phyloP scores from a whole-genome alignment of 2,329 filamentous ascomycete genomes.

The Blastomyces emzantsi region DNA sequence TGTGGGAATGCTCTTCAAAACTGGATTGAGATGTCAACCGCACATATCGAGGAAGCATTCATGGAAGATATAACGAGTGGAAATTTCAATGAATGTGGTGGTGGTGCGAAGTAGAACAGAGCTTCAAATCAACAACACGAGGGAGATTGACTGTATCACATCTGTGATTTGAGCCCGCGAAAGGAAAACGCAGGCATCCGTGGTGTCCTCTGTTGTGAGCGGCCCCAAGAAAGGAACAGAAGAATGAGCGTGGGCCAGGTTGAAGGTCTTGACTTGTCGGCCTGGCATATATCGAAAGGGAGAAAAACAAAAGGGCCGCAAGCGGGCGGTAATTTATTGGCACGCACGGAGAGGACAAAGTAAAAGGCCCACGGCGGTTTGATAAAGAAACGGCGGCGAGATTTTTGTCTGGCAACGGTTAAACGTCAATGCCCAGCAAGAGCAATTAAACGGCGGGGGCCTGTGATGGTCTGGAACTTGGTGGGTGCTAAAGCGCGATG shows the following conservation, averaged over 20 bases:
- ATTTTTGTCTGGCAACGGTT: not conserved
- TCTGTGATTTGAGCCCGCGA: not conserved
- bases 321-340: not conserved
- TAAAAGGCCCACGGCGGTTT: not conserved
- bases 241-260: not conserved
- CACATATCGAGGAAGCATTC: not conserved
- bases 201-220: not conserved
- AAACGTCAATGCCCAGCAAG: not conserved
- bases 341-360: not conserved
- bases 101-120: not conserved
- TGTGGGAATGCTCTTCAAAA: not conserved
- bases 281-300: not conserved
- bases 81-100: slow-evolving; percentile 1
- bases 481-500: not conserved
- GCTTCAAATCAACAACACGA: not conserved
- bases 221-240: not conserved
- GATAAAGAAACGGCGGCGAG: not conserved
- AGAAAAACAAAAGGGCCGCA: not conserved
- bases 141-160: not conserved
- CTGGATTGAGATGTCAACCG: not conserved
- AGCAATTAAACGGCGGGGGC: not conserved
- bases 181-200: not conserved
- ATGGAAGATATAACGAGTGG: not conserved
- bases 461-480: not conserved
- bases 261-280: not conserved